Evolutionary conservation across 768 basidiomycete species (phyloP).

Genomic region (Suillus americanus): DNA sequence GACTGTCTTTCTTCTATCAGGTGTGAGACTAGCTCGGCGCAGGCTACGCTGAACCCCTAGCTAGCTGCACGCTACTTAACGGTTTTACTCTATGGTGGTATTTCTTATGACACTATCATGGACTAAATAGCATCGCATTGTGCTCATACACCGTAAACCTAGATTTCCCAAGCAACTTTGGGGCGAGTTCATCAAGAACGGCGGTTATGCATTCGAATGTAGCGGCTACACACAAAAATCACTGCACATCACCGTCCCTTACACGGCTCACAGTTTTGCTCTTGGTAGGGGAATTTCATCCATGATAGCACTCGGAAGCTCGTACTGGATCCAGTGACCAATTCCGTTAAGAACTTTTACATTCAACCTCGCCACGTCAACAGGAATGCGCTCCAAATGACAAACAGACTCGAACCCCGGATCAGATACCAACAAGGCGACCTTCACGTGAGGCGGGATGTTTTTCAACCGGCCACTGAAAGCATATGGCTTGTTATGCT

Average conservation of each 20-base stretch:
- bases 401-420: not conserved
- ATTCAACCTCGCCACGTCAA: slow-evolving; percentile 6
- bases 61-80: not conserved
- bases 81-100: not conserved
- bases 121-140: not conserved
- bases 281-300: slow-evolving; percentile 1
- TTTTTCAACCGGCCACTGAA: slow-evolving; percentile 1
- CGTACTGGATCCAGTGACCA: slow-evolving; percentile 19
- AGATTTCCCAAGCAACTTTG: not conserved
- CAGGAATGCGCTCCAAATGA: slow-evolving; percentile 1
- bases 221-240: not conserved
- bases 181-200: not conserved
- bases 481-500: slow-evolving; percentile 6
- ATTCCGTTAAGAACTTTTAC: slow-evolving; percentile 10
- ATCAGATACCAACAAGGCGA: slow-evolving; percentile 2
- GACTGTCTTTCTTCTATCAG: not conserved
- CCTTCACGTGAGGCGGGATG: not conserved
- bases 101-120: not conserved
- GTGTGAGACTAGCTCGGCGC: not conserved
- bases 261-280: not conserved
- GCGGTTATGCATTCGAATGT: not conserved
- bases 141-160: not conserved
- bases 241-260: not conserved
- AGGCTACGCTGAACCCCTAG: not conserved
- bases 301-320: slow-evolving; percentile 13